Evolutionary conservation across 495 filamentous ascomycete genomes (phyloP).

Genomic region (Hypoxylon trugodes): DNA sequence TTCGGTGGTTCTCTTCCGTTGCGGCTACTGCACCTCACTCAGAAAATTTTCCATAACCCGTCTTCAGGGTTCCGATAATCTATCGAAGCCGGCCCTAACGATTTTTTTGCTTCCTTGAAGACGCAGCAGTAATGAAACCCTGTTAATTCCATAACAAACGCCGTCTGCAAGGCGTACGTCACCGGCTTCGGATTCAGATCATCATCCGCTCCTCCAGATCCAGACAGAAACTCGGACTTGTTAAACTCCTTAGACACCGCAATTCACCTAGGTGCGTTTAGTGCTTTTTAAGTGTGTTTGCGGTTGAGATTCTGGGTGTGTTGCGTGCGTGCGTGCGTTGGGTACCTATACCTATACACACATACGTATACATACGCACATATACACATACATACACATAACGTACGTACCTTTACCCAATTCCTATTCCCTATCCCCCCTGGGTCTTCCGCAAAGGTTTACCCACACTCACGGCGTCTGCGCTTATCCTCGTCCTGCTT

Average conservation of each 20-base stretch:
- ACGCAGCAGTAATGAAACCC: slow-evolving; percentile 28
- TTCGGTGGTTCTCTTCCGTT: slow-evolving; percentile 27
- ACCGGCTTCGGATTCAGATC: slow-evolving; percentile 31
- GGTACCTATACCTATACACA: slow-evolving; percentile 22
- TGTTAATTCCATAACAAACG: slow-evolving; percentile 17
- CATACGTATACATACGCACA: too few relatives aligned
- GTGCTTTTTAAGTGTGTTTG: too few relatives aligned
- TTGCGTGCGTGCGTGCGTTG: slow-evolving; percentile 22
- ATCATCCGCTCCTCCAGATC: slow-evolving; percentile 24
- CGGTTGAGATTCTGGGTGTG: too few relatives aligned
- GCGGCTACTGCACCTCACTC: slow-evolving; percentile 28
- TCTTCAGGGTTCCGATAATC: slow-evolving; percentile 17
- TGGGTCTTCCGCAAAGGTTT: neutral
- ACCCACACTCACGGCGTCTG: neutral
- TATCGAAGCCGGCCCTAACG: slow-evolving; percentile 9
- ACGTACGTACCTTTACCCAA: too few relatives aligned
- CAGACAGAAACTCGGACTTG: too few relatives aligned
- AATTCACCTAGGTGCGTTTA: slow-evolving; percentile 36
- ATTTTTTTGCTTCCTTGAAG: too few relatives aligned
- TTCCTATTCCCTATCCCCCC: neutral
- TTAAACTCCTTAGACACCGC: too few relatives aligned
- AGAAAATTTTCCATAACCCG: slow-evolving; percentile 25
- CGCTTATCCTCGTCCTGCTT: neutral
- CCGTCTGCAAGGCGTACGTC: slow-evolving; percentile 33
- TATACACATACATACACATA: too few relatives aligned